phyloP scores from a whole-genome alignment of 139 green algal species.

The Chlorella ohadii region DNA sequence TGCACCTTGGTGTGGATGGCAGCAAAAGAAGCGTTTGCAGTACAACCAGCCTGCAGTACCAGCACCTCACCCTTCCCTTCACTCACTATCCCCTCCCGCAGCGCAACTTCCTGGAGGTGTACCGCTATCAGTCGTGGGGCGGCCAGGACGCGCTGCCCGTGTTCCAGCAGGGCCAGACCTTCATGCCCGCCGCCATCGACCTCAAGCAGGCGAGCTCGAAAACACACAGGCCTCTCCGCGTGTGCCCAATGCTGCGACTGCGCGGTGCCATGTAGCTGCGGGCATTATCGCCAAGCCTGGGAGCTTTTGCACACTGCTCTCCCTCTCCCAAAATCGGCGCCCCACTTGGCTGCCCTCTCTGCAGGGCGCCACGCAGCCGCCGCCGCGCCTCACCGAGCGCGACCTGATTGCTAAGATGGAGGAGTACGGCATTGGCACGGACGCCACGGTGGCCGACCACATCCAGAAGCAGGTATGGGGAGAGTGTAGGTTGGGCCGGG shows the following conservation, averaged over 20 bases:
- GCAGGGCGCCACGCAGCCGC: slow-evolving; percentile 86
- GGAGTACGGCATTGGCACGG: slow-evolving; percentile 94
- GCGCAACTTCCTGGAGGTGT: slow-evolving; percentile 97
- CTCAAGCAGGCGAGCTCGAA: slow-evolving; percentile 64
- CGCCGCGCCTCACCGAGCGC: slow-evolving; percentile 83
- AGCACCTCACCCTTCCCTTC: too few species aligned
- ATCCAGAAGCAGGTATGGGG: slow-evolving; percentile 70
- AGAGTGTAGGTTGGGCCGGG: too few species aligned
- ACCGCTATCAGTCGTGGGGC: slow-evolving; percentile 89
- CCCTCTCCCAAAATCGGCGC: too few species aligned
- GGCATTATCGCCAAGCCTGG: too few species aligned
- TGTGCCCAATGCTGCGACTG: too few species aligned
- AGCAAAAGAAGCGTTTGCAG: too few species aligned
- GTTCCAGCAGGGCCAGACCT: slow-evolving; percentile 74
- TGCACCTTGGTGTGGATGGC: too few species aligned
- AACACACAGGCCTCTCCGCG: too few species aligned
- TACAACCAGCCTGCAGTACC: too few species aligned
- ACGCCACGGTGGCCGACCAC: slow-evolving; percentile 94
- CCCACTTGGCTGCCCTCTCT: background rate
- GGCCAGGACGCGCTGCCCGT: slow-evolving; percentile 79
- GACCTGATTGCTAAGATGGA: slow-evolving; percentile 97
- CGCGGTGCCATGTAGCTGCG: too few species aligned
- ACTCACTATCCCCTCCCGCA: slow-evolving; percentile 33
- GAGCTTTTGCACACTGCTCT: too few species aligned
- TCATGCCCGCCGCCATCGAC: slow-evolving; percentile 80